Percentiles rank a stretch among this genome's conserved stretches.
Conservation (phyloP, 179 eudicot genomes). For the Silene vulgaris region DNA sequence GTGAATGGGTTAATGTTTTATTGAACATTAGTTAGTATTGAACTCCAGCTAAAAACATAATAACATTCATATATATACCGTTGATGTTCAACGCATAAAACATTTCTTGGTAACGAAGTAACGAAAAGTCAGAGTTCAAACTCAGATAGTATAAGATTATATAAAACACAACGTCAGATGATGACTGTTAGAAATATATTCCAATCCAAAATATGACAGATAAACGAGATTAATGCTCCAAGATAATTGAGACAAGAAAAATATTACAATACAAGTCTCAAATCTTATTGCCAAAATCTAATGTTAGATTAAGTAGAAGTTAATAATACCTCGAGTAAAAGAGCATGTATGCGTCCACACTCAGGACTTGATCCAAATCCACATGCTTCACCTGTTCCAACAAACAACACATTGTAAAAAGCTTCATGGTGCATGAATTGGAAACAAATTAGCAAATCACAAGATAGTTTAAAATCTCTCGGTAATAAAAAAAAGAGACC, state of each 20-base stretch:
- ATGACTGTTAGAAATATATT: not conserved
- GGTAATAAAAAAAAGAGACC: too few species aligned
- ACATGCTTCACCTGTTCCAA: constrained; percentile 57
- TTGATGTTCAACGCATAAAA: not conserved
- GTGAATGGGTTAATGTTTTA: not conserved
- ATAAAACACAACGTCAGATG: not conserved
- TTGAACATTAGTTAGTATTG: too few species aligned
- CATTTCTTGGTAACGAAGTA: too few species aligned
- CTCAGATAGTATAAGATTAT: not conserved
- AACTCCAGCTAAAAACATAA: too few species aligned
- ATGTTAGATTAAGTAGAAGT: not conserved
- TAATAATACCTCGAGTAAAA: constrained; percentile 70
- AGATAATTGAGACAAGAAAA: not conserved
- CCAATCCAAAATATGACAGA: not conserved
- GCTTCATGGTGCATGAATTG: constrained; percentile 1
- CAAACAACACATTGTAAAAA: constrained; percentile 10
- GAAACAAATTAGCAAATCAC: not conserved
- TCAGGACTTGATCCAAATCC: constrained; percentile 56
- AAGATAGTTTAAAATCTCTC: not conserved
- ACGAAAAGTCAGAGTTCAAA: not conserved
- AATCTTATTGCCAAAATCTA: not conserved
- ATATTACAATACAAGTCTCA: not conserved
- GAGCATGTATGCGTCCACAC: constrained; percentile 84
- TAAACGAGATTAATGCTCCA: not conserved
- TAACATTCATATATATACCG: not conserved